Evolutionary conservation across 169 alveolate genomes (phyloP), one percentile per base, ranked within the genome.

Genomic region (Plasmodium gonderi): DNA sequence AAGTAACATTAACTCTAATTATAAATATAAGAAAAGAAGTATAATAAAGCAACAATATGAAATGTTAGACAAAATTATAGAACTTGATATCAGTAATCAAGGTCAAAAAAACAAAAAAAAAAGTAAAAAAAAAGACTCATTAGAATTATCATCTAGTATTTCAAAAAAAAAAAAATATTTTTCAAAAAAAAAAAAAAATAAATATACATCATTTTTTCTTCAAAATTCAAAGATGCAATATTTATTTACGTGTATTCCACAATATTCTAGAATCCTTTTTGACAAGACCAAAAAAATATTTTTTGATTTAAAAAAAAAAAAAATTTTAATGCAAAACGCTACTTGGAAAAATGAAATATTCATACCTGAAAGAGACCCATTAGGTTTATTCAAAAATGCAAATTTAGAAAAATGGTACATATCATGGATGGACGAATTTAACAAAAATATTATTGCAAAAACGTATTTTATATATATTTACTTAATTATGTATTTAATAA

Each of bases 361-460:
- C 33, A 89, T 94, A 85, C 96, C 96, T 20, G 94, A 82, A 33
- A 44, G 95, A 49, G 82, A 81, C 78, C 38, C 91, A 77, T 47
- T 94, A 54, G 96, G 96, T 11, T 65, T 94, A 79, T 94, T 94
- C 79, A 81, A 79, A 67, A 94, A 94, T 74, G 75, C 54, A 8
- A 89, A 78, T 12, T 14, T 94, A 29, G 96, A 94, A 87, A 77
- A 78, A 36, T 94, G 96, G 95, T 94, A 94, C 68, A 72, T 94
- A 40, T 92, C 94, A 54, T 94, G 96, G 96, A 81, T 94, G 87
- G 79, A 87, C 47, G 94, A 92, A 36, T 94, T 94, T 93, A 94
- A 94, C 75, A 85, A 65, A 75, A 85, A 85, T 85, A 75, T 85
- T 54, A 85, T 85, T 44, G 12, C 69, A 5, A 85, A 76, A 54